Base-by-base conservation (phyloP, 192 early-diverging fungal species). In the Gonapodya sp. region DNA sequence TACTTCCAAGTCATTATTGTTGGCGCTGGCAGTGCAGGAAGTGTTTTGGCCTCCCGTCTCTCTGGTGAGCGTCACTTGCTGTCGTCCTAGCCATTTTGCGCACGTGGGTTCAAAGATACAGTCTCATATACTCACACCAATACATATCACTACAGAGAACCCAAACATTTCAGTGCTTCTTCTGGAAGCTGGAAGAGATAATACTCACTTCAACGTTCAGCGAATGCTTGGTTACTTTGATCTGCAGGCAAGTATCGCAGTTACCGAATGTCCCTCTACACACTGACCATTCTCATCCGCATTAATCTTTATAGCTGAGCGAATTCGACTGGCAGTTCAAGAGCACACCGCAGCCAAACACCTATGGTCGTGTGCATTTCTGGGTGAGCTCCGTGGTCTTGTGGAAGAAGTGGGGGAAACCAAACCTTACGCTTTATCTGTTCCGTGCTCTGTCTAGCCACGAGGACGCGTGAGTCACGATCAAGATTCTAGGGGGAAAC, bases 1-100 rank as follows among this genome's bases (percentile, higher is more conserved):
- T 64, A n/a, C n/a, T n/a, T 64, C 46, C 46, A 16, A 77, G 75
- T 77, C 75, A 34, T 77, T 8, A 77, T 77, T 33, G 75, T 77
- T 8, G 75, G 75, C 31, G 75, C 75, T 2, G 75, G 75, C 8
- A 32, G 30, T 34, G 75, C 75, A 18, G 75, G 75, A 16, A 31
- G 75, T 34, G 75, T 77, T 18, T 34, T 77, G 8, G 75, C 75
- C 18, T 77, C 75, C 30, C 75, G 75, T 14, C 31, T 77, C 8
- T 77, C 75, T 77, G 46, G 46, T 64, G 46, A 24, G 46, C 24
- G 46, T 16, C 46, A 64, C 8, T 64, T 64, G 46, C 8, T 8
- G 46, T 8, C 46, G 46, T 64, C 46, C 46, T 16, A 8, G 8
- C 46, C 46, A 8, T 24, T 64, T 64, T 64, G 8, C 46, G 24